phyloP scores from a whole-genome alignment of 805 yeast genomes.

The Maudiozyma turicensis region DNA sequence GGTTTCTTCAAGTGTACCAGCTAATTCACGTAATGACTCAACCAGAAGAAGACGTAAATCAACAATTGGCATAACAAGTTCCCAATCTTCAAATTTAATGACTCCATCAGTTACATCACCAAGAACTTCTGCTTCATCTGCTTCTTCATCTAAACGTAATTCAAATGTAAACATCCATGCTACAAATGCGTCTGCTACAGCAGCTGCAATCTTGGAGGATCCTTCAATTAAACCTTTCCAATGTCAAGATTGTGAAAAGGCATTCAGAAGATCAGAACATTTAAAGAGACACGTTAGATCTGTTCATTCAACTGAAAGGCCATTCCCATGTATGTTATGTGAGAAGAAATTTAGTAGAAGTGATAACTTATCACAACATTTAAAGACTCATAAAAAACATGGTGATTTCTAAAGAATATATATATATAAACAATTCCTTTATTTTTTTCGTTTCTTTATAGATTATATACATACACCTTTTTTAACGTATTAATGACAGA shows the following conservation, averaged over 20 bases:
- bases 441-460: not conserved
- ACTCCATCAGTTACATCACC: not conserved
- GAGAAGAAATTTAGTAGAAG: constrained; percentile 55
- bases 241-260: constrained; percentile 33
- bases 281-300: constrained; percentile 58
- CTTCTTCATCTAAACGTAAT: not conserved
- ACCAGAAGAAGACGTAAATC: constrained; percentile 7
- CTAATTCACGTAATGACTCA: not conserved
- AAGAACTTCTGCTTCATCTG: not conserved
- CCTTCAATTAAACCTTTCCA: constrained; percentile 29
- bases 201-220: constrained; percentile 7
- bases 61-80: constrained; percentile 5
- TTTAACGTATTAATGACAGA: too few relatives aligned
- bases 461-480: not conserved
- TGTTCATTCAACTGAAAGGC: constrained; percentile 52
- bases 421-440: not conserved
- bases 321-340: constrained; percentile 51
- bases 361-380: constrained; percentile 59
- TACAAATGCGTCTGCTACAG: not conserved
- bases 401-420: constrained; percentile 20
- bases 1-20: constrained; percentile 2
- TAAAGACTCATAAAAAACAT: constrained; percentile 41
- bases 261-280: constrained; percentile 57
- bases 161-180: not conserved
- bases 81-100: not conserved